phyloP scores from a whole-genome alignment of 768 basidiomycete species.

The Hericium coralloides region DNA sequence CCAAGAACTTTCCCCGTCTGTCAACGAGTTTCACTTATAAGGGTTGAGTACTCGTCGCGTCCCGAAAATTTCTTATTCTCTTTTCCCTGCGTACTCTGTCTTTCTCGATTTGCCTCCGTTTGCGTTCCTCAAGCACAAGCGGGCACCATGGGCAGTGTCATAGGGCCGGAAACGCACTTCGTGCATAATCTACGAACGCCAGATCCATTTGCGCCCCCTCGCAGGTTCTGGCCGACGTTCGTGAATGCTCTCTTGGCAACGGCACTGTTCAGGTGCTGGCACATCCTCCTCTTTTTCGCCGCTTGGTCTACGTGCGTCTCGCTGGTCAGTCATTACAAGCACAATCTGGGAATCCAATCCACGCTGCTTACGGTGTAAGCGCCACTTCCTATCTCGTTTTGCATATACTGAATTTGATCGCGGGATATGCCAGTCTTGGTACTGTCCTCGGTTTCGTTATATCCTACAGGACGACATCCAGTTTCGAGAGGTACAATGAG shows the following conservation, averaged over 20 bases:
- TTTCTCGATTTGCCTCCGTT: too few relatives aligned
- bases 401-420: slow-evolving; percentile 9
- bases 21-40: too few relatives aligned
- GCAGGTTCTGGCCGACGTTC: slow-evolving; percentile 7
- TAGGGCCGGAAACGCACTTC: neutral
- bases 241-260: slow-evolving; percentile 27
- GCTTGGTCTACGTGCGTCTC: slow-evolving; percentile 54
- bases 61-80: too few relatives aligned
- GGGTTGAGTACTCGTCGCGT: too few relatives aligned
- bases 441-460: slow-evolving; percentile 71
- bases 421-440: slow-evolving; percentile 29
- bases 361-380: slow-evolving; percentile 66
- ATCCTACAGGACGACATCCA: slow-evolving; percentile 62
- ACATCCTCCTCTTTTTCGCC: slow-evolving; percentile 54
- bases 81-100: too few relatives aligned
- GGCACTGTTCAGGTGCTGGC: slow-evolving; percentile 52
- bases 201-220: slow-evolving; percentile 13
- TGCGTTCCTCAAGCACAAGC: too few relatives aligned
- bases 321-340: slow-evolving; percentile 38
- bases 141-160: neutral
- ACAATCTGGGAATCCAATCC: slow-evolving; percentile 34
- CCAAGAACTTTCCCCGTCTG: too few relatives aligned
- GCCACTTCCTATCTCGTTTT: neutral
- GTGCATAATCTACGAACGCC: neutral
- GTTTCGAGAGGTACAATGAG: slow-evolving; percentile 72